Conservation (phyloP, 192 early-diverging fungal species). For the Allomyces arbusculus region DNA sequence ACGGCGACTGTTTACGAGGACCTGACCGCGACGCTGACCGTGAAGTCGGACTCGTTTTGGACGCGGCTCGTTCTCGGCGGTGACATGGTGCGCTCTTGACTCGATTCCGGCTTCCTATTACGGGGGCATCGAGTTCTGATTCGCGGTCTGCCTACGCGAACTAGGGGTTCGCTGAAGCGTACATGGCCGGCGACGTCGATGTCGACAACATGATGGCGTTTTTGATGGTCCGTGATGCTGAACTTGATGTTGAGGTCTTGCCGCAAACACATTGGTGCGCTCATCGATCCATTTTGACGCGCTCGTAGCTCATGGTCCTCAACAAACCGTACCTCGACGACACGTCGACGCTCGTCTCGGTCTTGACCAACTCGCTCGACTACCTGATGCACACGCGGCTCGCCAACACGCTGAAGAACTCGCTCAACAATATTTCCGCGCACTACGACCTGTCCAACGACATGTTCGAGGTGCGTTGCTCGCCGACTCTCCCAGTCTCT, state of each 20-base stretch:
- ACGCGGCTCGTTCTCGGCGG: constrained; percentile 24
- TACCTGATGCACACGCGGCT: constrained; percentile 29
- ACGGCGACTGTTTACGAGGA: constrained; percentile 6
- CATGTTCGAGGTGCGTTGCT: constrained; percentile 27
- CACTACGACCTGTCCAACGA: constrained; percentile 61
- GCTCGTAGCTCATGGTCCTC: constrained; percentile 19
- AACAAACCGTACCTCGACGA: constrained; percentile 32
- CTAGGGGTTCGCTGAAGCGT: constrained; percentile 49
- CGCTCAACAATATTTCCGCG: constrained; percentile 36
- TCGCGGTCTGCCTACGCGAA: not conserved
- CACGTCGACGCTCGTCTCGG: constrained; percentile 20
- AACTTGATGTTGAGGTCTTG: not conserved
- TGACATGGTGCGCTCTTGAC: constrained; percentile 16
- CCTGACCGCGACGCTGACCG: constrained; percentile 17
- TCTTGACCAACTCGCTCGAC: constrained; percentile 29
- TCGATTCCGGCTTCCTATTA: not conserved
- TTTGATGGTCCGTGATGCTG: constrained; percentile 14
- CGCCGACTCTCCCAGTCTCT: no score
- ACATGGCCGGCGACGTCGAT: constrained; percentile 42
- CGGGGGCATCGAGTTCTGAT: not conserved
- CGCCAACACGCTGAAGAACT: constrained; percentile 40
- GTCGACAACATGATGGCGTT: constrained; percentile 31
- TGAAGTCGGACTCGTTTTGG: constrained; percentile 41
- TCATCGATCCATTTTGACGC: not conserved
- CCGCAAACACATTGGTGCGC: not conserved